Percentiles rank a stretch among this genome's conserved stretches.
Conservation (phyloP, 768 basidiomycete species). For the Russula compacta region DNA sequence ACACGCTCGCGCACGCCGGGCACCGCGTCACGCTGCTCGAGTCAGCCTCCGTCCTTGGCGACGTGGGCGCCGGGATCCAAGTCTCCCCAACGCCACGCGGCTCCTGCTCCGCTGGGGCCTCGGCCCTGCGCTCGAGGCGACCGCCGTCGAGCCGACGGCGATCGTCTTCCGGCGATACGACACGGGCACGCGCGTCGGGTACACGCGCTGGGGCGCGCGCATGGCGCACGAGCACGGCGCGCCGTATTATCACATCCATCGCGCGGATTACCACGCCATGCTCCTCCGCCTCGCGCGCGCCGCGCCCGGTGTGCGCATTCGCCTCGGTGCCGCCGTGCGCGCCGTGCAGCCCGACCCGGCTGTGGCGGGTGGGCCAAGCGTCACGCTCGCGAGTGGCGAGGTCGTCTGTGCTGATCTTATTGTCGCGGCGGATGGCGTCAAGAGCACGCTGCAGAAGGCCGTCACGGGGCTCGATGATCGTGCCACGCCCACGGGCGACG, state of each 20-base stretch:
- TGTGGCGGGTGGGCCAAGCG: conserved; percentile 21
- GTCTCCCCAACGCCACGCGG: conserved; percentile 34
- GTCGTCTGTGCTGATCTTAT: conserved; percentile 31
- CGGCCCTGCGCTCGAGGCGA: conserved; percentile 24
- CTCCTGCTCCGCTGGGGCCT: conserved; percentile 34
- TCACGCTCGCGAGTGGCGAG: conserved; percentile 31
- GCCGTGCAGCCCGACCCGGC: conserved; percentile 26
- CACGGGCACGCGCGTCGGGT: conserved; percentile 32
- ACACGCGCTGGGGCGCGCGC: conserved; percentile 28
- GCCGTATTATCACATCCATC: conserved; percentile 37
- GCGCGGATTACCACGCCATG: conserved; percentile 35
- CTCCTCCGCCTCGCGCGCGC: conserved; percentile 29
- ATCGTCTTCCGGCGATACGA: conserved; percentile 32
- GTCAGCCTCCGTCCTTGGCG: conserved; percentile 30
- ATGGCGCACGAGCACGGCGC: conserved; percentile 29
- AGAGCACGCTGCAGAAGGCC: conserved; percentile 41
- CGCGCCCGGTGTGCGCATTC: conserved; percentile 26
- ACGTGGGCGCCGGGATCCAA: conserved; percentile 37
- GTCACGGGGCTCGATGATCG: conserved; percentile 38
- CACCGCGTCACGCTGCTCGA: conserved; percentile 34
- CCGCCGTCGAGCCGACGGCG: conserved; percentile 31
- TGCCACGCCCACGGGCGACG: conserved; percentile 48
- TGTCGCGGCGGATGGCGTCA: conserved; percentile 36
- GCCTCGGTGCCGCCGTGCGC: conserved; percentile 29
- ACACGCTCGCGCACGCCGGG: conserved; percentile 32